phyloP scores from a whole-genome alignment of 768 basidiomycete genomes.

The Phaeotremella fagi region DNA sequence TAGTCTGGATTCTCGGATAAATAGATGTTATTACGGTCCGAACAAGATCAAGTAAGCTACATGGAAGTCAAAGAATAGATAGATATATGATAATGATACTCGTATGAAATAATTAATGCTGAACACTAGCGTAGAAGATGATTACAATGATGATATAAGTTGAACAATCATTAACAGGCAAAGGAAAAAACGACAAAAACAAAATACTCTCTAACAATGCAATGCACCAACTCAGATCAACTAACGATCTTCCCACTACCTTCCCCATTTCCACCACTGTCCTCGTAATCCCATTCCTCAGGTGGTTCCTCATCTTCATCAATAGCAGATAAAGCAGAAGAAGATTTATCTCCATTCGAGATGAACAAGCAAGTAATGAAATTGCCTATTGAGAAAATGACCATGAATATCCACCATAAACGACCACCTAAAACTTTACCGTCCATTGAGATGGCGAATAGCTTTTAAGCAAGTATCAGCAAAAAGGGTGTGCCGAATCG shows the following conservation, averaged over 20 bases:
- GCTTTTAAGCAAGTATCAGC: slow-evolving; percentile 5
- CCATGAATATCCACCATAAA: slow-evolving; percentile 48
- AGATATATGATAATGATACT: no score
- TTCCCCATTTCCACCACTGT: neutral
- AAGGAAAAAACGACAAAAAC: no score
- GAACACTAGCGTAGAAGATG: no score
- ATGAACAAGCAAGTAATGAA: slow-evolving; percentile 35
- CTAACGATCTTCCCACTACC: neutral
- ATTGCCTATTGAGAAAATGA: slow-evolving; percentile 40
- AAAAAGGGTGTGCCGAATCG: no score
- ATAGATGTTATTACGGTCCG: no score
- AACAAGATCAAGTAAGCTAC: no score
- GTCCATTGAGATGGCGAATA: slow-evolving; percentile 46
- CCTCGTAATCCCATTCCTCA: neutral
- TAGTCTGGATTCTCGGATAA: no score
- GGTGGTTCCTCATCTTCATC: slow-evolving; percentile 2
- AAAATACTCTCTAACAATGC: no score
- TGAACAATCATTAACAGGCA: no score
- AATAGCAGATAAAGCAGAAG: neutral
- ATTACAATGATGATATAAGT: no score
- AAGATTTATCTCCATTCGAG: slow-evolving; percentile 2
- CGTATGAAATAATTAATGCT: no score
- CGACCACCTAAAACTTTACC: slow-evolving; percentile 36
- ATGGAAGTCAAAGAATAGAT: no score
- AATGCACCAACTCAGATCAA: neutral